A percentile compares a stretch with the other conserved stretches of the same genome.
Conservation (phyloP, 2,329 filamentous ascomycete genomes). For the Scedosporium boydii region DNA sequence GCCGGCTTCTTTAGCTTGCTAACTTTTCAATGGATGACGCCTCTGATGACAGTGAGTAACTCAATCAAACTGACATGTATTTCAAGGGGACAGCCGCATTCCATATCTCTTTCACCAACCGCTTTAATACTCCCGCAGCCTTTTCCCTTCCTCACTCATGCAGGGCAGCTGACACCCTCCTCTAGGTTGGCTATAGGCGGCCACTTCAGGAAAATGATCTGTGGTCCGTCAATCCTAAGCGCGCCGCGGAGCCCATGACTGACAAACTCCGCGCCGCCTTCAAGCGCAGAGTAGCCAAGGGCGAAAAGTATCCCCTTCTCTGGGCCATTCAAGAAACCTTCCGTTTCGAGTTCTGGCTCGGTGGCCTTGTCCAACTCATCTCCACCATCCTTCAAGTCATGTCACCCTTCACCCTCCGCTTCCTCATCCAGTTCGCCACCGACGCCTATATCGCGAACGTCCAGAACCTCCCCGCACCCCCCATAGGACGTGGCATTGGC, state of each 20-base stretch:
- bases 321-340: slow-evolving; percentile 83
- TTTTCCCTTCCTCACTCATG: not conserved
- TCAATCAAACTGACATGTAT: not conserved
- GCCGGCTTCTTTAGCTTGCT: slow-evolving; percentile 67
- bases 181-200: slow-evolving; percentile 63
- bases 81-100: not conserved
- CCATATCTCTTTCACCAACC: not conserved
- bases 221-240: slow-evolving; percentile 76
- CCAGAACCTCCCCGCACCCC: slow-evolving; percentile 43
- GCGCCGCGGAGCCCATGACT: slow-evolving; percentile 62
- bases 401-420: slow-evolving; percentile 76
- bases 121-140: not conserved
- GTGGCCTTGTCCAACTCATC: slow-evolving; percentile 65
- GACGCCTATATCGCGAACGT: slow-evolving; percentile 63
- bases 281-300: slow-evolving; percentile 53
- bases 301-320: slow-evolving; percentile 63
- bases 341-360: slow-evolving; percentile 73
- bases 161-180: not conserved
- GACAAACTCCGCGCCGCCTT: slow-evolving; percentile 59
- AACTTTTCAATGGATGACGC: slow-evolving; percentile 84
- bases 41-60: slow-evolving; percentile 64
- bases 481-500: slow-evolving; percentile 68
- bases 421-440: slow-evolving; percentile 75
- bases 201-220: slow-evolving; percentile 77
- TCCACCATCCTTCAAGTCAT: slow-evolving; percentile 72